Evolutionary conservation across 768 basidiomycete genomes (phyloP).

Genomic region (Melanogaster broomeanus): DNA sequence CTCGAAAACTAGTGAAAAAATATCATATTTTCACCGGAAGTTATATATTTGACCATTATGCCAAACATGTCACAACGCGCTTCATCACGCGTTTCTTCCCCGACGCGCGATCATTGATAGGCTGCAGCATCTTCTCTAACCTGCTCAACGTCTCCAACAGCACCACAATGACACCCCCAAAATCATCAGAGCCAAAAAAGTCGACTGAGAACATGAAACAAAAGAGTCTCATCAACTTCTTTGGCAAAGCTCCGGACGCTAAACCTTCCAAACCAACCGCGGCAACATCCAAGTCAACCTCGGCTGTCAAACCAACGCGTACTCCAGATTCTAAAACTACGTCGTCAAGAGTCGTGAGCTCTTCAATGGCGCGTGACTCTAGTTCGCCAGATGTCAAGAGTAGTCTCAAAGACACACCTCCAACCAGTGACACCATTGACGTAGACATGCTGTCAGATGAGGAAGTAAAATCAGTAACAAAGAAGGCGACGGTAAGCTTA

Average conservation of each 20-base stretch:
- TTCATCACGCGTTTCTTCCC: not conserved
- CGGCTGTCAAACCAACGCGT: constrained; percentile 33
- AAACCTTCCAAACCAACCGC: constrained; percentile 9
- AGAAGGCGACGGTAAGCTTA: constrained; percentile 35
- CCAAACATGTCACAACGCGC: constrained; percentile 24
- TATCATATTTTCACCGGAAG: not conserved
- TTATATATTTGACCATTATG: not conserved
- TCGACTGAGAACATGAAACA: constrained; percentile 57
- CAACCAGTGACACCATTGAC: constrained; percentile 77
- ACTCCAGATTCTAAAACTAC: constrained; percentile 41
- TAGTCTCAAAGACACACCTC: constrained; percentile 61
- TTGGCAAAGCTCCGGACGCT: constrained; percentile 39
- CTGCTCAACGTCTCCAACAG: constrained; percentile 2
- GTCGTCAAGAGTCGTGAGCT: constrained; percentile 32
- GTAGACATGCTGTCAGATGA: constrained; percentile 65
- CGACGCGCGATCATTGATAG: constrained; percentile 6
- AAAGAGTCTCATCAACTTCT: constrained; percentile 74
- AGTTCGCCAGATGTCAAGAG: constrained; percentile 49
- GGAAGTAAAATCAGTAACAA: constrained; percentile 43
- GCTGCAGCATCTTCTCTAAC: not conserved
- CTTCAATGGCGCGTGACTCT: constrained; percentile 42
- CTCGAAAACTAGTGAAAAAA: not conserved
- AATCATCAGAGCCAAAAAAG: constrained; percentile 35
- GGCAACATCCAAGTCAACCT: constrained; percentile 11
- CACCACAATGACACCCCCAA: constrained; percentile 18